These are phyloP conservation scores for Colletotrichum spinosum DNA, from an alignment of 2,329 filamentous ascomycete species.

Conservation along the genomic window DNA sequence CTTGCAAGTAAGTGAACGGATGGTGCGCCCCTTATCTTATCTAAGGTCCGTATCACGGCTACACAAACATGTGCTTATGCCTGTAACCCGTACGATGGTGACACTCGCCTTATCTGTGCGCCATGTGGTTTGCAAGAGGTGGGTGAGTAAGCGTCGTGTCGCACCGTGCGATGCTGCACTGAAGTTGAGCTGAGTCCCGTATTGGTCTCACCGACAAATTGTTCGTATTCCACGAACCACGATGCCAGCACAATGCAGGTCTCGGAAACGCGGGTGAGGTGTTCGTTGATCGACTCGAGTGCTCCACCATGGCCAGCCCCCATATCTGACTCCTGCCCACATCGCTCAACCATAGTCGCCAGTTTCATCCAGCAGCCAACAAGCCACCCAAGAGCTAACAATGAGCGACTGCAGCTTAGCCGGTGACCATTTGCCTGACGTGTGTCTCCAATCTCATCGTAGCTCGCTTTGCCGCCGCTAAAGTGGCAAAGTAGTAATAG, in stretches of 20 bases:
- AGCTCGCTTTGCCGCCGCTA: slow-evolving; percentile 10
- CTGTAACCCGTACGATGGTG: background rate
- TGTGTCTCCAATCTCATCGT: slow-evolving; percentile 26
- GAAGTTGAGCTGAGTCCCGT: slow-evolving; percentile 1
- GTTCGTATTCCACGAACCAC: slow-evolving; percentile 4
- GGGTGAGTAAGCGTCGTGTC: slow-evolving; percentile 8
- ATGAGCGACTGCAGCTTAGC: slow-evolving; percentile 25
- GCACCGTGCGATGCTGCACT: background rate
- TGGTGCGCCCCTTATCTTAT: background rate
- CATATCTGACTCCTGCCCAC: background rate
- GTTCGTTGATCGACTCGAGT: background rate
- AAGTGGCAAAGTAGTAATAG: slow-evolving; percentile 3
- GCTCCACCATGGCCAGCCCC: background rate
- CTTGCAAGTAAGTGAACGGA: background rate
- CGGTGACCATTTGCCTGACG: slow-evolving; percentile 23
- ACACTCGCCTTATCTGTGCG: slow-evolving; percentile 14
- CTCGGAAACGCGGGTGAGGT: background rate
- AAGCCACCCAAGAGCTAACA: slow-evolving; percentile 13
- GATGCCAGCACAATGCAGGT: slow-evolving; percentile 14
- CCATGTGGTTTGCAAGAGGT: slow-evolving; percentile 3
- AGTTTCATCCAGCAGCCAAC: slow-evolving; percentile 9
- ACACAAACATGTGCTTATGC: slow-evolving; percentile 18
- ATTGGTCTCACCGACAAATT: slow-evolving; percentile 19
- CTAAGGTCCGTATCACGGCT: slow-evolving; percentile 1
- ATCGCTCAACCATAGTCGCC: background rate